Percentiles rank a stretch among this genome's conserved stretches.
These are phyloP conservation scores for Kwoniella newhampshirensis DNA, from an alignment of 768 basidiomycete genomes.

Conservation along the genomic window DNA sequence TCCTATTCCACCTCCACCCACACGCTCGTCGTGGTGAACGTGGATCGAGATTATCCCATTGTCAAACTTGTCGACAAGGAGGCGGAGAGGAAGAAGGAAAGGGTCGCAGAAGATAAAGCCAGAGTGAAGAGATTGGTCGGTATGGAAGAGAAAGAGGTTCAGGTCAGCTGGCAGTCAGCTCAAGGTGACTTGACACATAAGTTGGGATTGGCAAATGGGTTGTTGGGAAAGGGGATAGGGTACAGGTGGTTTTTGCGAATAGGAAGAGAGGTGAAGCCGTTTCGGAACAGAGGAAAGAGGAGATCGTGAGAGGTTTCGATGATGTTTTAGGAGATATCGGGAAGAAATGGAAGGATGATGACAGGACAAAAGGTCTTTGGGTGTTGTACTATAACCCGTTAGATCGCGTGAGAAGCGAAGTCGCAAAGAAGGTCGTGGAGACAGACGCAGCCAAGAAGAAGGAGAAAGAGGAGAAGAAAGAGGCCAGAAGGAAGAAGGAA, in stretches of 20 bases:
- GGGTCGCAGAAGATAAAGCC: conserved; percentile 28
- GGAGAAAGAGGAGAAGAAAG: conserved; percentile 44
- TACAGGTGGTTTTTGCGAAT: conserved; percentile 44
- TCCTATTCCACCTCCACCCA: conserved; percentile 33
- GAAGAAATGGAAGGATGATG: conserved; percentile 41
- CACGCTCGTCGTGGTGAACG: conserved; percentile 38
- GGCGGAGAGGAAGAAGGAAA: conserved; percentile 27
- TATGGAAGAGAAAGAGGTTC: conserved; percentile 45
- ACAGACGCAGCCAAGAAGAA: conserved; percentile 28
- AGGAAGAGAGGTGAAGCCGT: conserved; percentile 20
- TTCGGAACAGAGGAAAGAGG: conserved; percentile 26
- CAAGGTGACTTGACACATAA: conserved; percentile 46
- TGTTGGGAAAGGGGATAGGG: conserved; percentile 44
- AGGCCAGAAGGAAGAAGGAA: conserved; percentile 40
- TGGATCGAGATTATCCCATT: conserved; percentile 30
- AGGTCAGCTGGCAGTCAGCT: conserved; percentile 49
- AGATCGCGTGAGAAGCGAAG: conserved; percentile 23
- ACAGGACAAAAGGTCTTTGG: conserved; percentile 24
- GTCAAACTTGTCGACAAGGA: conserved; percentile 39
- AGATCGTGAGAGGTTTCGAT: conserved; percentile 36
- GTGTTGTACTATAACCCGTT: conserved; percentile 26
- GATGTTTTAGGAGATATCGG: conserved; percentile 35
- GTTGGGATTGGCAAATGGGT: conserved; percentile 25
- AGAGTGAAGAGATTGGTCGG: conserved; percentile 28
- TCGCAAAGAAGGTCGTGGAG: conserved; percentile 32